These are phyloP conservation scores for Biscutella auriculata DNA, from an alignment of 441 rosid species.

Conservation along the genomic window DNA sequence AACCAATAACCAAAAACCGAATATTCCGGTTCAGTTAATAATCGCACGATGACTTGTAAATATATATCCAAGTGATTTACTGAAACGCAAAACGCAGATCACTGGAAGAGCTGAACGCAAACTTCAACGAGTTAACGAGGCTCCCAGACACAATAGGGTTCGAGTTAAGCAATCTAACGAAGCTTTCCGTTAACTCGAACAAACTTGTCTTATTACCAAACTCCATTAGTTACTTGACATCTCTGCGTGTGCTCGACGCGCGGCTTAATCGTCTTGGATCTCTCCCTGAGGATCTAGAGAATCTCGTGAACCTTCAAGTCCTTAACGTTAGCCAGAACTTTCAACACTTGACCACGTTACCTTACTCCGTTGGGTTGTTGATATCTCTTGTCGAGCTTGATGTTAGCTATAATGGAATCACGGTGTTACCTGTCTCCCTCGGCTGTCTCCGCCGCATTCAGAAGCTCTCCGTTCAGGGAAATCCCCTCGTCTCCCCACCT, in stretches of 20 bases:
- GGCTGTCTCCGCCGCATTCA: slow-evolving; percentile 62
- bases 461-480: slow-evolving; percentile 58
- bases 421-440: slow-evolving; percentile 44
- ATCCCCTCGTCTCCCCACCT: slow-evolving; percentile 66
- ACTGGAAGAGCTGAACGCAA: slow-evolving; percentile 51
- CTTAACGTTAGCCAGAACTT: slow-evolving; percentile 81
- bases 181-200: slow-evolving; percentile 60
- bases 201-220: slow-evolving; percentile 46
- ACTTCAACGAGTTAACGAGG: slow-evolving; percentile 61
- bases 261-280: slow-evolving; percentile 57
- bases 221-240: slow-evolving; percentile 47
- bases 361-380: slow-evolving; percentile 67
- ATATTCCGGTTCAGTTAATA: too few species aligned
- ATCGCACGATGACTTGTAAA: too few species aligned
- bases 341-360: slow-evolving; percentile 48
- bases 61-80: neutral
- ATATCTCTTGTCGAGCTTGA: slow-evolving; percentile 66
- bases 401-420: slow-evolving; percentile 59
- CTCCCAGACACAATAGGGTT: slow-evolving; percentile 67
- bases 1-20: too few species aligned
- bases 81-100: slow-evolving; percentile 18
- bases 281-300: slow-evolving; percentile 66
- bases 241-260: slow-evolving; percentile 47
- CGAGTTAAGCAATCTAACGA: slow-evolving; percentile 46
- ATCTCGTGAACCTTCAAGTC: slow-evolving; percentile 47